A percentile compares a stretch with the other conserved stretches of the same genome.
phyloP scores from a whole-genome alignment of 139 green algal species.

The Bryopsis sp. region DNA sequence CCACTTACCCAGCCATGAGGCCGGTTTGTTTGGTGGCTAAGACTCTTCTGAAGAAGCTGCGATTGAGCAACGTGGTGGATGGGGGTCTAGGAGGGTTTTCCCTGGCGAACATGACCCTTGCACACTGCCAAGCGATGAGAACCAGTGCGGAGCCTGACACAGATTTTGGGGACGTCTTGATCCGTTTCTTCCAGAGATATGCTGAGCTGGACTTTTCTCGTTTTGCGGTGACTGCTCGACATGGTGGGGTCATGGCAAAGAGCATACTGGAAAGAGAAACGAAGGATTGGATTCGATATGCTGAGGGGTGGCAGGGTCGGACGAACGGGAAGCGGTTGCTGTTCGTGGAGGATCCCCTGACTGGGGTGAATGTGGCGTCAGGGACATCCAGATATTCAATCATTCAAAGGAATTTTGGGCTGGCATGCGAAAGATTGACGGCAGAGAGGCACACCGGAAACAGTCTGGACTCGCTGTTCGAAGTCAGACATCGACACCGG shows the following conservation, averaged over 20 bases:
- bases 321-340: slow-evolving; percentile 9
- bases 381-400: not conserved
- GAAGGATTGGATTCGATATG: not conserved
- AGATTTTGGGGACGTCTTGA: slow-evolving; percentile 1
- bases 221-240: not conserved
- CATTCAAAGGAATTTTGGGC: not conserved
- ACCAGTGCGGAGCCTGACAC: not conserved
- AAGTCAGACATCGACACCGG: too few relatives aligned
- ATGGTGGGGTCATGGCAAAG: not conserved
- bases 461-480: too few relatives aligned
- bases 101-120: slow-evolving; percentile 71
- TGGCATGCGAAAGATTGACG: not conserved
- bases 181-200: not conserved
- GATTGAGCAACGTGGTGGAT: slow-evolving; percentile 53
- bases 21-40: slow-evolving; percentile 63
- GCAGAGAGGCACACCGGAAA: not conserved
- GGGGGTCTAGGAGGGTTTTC: slow-evolving; percentile 77
- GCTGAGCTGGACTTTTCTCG: not conserved
- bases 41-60: slow-evolving; percentile 27
- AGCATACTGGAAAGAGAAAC: not conserved
- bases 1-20: slow-evolving; percentile 45
- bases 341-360: slow-evolving; percentile 7
- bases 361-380: not conserved
- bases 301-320: not conserved
- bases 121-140: slow-evolving; percentile 4